A percentile compares a stretch with the other conserved stretches of the same genome.
These are phyloP conservation scores for Xylaria bambusicola DNA, from an alignment of 495 filamentous ascomycete genomes.

Conservation along the genomic window DNA sequence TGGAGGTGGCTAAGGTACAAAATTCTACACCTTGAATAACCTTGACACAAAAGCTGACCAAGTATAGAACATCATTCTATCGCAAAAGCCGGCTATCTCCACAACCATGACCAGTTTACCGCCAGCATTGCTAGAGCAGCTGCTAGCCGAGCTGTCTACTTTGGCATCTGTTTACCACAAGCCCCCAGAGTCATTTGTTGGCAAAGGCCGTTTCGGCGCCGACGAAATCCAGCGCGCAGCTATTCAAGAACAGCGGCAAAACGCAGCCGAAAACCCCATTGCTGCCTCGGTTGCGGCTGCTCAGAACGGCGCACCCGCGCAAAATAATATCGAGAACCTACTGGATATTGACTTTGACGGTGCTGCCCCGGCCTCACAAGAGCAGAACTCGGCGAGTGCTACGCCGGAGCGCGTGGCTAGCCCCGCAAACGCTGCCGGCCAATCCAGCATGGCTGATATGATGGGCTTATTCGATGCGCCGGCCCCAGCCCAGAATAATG, in stretches of 20 bases:
- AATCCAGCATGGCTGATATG: constrained; percentile 75
- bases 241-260: constrained; percentile 92
- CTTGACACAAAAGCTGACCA: constrained; percentile 22
- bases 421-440: constrained; percentile 46
- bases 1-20: constrained; percentile 76
- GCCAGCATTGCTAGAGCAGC: constrained; percentile 76
- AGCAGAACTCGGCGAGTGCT: constrained; percentile 69
- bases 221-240: constrained; percentile 94
- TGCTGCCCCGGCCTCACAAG: constrained; percentile 82
- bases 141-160: constrained; percentile 89
- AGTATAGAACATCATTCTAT: constrained; percentile 79
- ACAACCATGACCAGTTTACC: constrained; percentile 91
- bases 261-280: constrained; percentile 90
- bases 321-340: constrained; percentile 89
- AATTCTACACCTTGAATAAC: neutral
- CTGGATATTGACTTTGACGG: constrained; percentile 99
- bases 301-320: constrained; percentile 56
- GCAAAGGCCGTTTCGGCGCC: constrained; percentile 89
- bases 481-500: constrained; percentile 35
- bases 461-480: constrained; percentile 76
- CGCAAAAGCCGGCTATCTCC: constrained; percentile 90
- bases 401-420: constrained; percentile 81
- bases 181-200: constrained; percentile 93
- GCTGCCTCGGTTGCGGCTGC: constrained; percentile 79
- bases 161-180: constrained; percentile 99